These are phyloP conservation scores for Waltergamsia citrina DNA, from an alignment of 2,329 filamentous ascomycete species.

Conservation along the genomic window DNA sequence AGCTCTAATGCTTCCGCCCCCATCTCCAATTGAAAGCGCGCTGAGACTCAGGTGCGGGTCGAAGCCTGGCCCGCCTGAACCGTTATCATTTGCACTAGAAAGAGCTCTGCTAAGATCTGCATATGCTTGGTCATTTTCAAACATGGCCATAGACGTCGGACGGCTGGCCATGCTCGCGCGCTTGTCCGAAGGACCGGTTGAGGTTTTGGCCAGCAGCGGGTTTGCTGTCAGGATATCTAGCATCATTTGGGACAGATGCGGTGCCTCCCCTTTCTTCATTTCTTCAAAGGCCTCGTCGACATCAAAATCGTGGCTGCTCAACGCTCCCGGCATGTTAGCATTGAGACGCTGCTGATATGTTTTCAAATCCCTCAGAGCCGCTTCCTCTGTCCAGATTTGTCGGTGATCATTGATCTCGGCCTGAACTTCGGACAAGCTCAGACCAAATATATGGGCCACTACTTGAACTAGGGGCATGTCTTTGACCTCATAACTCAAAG, in stretches of 20 bases:
- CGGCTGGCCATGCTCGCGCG: conserved; percentile 44
- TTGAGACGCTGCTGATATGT: conserved; percentile 85
- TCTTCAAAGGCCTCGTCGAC: conserved; percentile 76
- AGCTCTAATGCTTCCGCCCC: conserved; percentile 37
- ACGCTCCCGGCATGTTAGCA: conserved; percentile 65
- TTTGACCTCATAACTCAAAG: conserved; percentile 84
- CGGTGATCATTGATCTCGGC: conserved; percentile 78
- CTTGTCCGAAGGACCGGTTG: conserved; percentile 49
- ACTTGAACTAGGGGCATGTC: conserved; percentile 92
- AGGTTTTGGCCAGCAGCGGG: conserved; percentile 74
- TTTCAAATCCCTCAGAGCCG: conserved; percentile 84
- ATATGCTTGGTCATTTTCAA: conserved; percentile 39
- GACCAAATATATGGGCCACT: conserved; percentile 78
- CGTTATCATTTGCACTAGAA: conserved; percentile 31
- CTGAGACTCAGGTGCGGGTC: conserved; percentile 63
- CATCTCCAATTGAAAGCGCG: conserved; percentile 51
- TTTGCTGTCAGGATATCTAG: conserved; percentile 79
- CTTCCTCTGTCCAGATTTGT: conserved; percentile 80
- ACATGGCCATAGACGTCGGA: conserved; percentile 34
- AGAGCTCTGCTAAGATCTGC: conserved; percentile 43
- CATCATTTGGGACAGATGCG: conserved; percentile 88
- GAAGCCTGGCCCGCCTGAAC: conserved; percentile 27
- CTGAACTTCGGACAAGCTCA: conserved; percentile 72
- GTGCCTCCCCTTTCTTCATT: conserved; percentile 86
- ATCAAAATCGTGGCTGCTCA: conserved; percentile 82